Percentiles rank a stretch among this genome's conserved stretches.
Conservation (phyloP, 352 stramenopile genomes). For the Globisporangium parvum region DNA sequence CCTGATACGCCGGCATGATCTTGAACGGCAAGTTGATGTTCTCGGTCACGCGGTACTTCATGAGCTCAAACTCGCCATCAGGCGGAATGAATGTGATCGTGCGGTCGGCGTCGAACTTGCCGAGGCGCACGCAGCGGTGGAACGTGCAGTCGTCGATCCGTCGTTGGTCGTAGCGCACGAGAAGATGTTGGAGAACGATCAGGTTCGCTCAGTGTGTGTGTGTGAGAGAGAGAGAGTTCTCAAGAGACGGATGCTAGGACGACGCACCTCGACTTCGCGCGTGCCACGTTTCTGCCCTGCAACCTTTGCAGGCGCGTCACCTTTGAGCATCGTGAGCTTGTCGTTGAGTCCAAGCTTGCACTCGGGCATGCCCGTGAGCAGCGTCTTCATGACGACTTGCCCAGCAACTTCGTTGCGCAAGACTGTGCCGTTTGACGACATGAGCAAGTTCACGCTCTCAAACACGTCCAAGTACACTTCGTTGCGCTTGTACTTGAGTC, state of each 20-base stretch:
- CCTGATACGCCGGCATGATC: conserved; percentile 96
- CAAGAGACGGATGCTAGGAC: no score
- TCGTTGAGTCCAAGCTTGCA: conserved; percentile 98
- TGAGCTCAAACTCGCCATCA: conserved; percentile 98
- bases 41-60: conserved; percentile 96
- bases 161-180: no score
- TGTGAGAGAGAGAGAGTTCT: no score
- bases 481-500: conserved; percentile 98
- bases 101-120: conserved; percentile 97
- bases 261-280: conserved; percentile 53
- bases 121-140: conserved; percentile 95
- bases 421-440: conserved; percentile 91
- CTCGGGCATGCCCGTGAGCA: conserved; percentile 97
- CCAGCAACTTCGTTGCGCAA: conserved; percentile 95
- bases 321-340: conserved; percentile 97
- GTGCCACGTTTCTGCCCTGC: conserved; percentile 65
- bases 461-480: conserved; percentile 98
- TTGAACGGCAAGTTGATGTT: conserved; percentile 98
- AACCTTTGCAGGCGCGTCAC: conserved; percentile 54
- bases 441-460: conserved; percentile 96
- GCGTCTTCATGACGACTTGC: conserved; percentile 97
- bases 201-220: no score
- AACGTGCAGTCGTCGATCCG: conserved; percentile 99
- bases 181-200: no score
- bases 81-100: conserved; percentile 98